Evolutionary conservation across 495 filamentous ascomycete species (phyloP).

Genomic region (Penicillium coffeae): DNA sequence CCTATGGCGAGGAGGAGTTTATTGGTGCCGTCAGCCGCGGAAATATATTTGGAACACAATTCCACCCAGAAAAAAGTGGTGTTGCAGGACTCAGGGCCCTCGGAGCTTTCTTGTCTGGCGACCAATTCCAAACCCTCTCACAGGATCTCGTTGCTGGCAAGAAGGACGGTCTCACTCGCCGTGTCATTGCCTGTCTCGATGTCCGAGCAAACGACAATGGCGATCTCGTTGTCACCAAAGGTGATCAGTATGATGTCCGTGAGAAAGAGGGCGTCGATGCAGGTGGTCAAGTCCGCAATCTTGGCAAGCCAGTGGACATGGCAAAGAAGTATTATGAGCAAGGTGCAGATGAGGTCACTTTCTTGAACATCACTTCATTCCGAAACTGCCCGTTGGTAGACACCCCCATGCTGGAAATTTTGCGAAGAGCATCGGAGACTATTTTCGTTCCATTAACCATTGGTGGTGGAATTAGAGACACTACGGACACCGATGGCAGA

Average conservation of each 20-base stretch:
- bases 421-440: slow-evolving; percentile 78
- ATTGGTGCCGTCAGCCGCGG: slow-evolving; percentile 82
- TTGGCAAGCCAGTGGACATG: slow-evolving; percentile 95
- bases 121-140: slow-evolving; percentile 43
- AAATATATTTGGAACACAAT: slow-evolving; percentile 88
- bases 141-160: slow-evolving; percentile 18
- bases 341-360: slow-evolving; percentile 94
- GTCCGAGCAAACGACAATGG: slow-evolving; percentile 95
- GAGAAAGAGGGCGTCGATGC: slow-evolving; percentile 62
- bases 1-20: slow-evolving; percentile 86
- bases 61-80: slow-evolving; percentile 97
- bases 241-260: slow-evolving; percentile 99
- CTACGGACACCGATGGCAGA: slow-evolving; percentile 84
- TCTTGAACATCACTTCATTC: slow-evolving; percentile 97
- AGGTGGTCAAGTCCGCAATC: slow-evolving; percentile 78
- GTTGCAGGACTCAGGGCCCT: slow-evolving; percentile 79
- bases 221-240: slow-evolving; percentile 95
- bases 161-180: slow-evolving; percentile 71
- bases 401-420: slow-evolving; percentile 91
- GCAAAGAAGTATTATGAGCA: slow-evolving; percentile 92
- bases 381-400: slow-evolving; percentile 89
- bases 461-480: slow-evolving; percentile 91
- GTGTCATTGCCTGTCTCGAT: slow-evolving; percentile 94
- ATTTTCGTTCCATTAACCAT: slow-evolving; percentile 98
- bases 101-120: slow-evolving; percentile 76